A percentile compares a stretch with the other conserved stretches of the same genome.
These are phyloP conservation scores for Candida methanosorbosa DNA, from an alignment of 805 yeast genomes.

Conservation along the genomic window DNA sequence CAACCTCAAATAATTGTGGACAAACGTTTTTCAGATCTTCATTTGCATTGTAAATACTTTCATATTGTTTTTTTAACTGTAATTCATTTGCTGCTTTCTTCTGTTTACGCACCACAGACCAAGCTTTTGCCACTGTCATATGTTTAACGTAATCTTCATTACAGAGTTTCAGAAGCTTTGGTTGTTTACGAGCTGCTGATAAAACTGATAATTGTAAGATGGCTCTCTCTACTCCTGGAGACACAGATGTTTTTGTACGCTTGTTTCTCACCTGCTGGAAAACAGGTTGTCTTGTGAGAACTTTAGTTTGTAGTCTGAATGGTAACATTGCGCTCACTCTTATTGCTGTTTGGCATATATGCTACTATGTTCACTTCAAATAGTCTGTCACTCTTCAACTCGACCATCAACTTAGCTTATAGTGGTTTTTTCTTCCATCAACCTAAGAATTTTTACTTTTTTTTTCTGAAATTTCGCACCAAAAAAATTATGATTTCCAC, in stretches of 20 bases:
- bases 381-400: too few species aligned
- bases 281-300: too few species aligned
- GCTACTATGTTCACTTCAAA: too few species aligned
- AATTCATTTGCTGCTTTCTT: conserved; percentile 33
- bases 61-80: conserved; percentile 51
- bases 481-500: too few species aligned
- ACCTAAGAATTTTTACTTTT: too few species aligned
- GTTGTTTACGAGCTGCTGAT: conserved; percentile 83
- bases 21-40: conserved; percentile 46
- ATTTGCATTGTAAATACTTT: conserved; percentile 63
- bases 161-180: conserved; percentile 65
- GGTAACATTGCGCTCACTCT: too few species aligned
- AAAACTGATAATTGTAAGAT: conserved; percentile 64
- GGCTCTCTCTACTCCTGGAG: conserved; percentile 21
- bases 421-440: too few species aligned
- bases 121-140: conserved; percentile 72
- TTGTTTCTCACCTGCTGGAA: conserved; percentile 37
- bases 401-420: too few species aligned
- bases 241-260: conserved; percentile 20
- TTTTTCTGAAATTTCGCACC: too few species aligned
- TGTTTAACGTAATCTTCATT: conserved; percentile 83
- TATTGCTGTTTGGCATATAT: too few species aligned
- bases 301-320: too few species aligned
- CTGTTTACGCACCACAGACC: conserved; percentile 56
- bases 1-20: conserved; percentile 51